These are phyloP conservation scores for Nitzschia putrida DNA, from an alignment of 108 stramenopile genomes.

Conservation along the genomic window DNA sequence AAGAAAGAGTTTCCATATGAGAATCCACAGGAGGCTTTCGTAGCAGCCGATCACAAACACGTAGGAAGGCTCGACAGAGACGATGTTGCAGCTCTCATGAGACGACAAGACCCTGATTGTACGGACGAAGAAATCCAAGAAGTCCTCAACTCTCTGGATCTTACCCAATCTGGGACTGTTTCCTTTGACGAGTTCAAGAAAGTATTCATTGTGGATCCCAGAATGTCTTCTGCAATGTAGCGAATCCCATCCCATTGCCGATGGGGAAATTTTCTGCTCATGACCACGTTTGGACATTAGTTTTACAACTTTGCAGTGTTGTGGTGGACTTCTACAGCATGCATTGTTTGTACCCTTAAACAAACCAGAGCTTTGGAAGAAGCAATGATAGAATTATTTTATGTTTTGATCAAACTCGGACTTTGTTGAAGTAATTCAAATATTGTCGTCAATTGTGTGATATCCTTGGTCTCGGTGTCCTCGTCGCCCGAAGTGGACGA, in stretches of 20 bases:
- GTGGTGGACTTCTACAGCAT: no score
- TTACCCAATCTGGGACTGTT: constrained; percentile 57
- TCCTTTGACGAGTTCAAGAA: constrained; percentile 73
- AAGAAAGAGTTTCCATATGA: constrained; percentile 69
- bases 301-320: not conserved
- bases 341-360: no score
- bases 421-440: not conserved
- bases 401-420: not conserved
- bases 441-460: not conserved
- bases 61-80: constrained; percentile 54
- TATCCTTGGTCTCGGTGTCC: not conserved
- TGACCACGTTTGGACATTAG: no score
- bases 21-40: constrained; percentile 67
- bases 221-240: constrained; percentile 70
- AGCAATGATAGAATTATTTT: not conserved
- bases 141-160: constrained; percentile 66
- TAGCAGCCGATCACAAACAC: constrained; percentile 60
- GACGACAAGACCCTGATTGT: constrained; percentile 63
- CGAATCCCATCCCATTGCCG: not conserved
- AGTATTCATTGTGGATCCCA: constrained; percentile 59
- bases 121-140: constrained; percentile 70
- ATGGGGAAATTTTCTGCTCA: not conserved
- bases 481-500: not conserved
- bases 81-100: constrained; percentile 57
- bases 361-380: no score